Base-by-base conservation (phyloP, 129 eudicot species). In the Helianthus tuberosus region DNA sequence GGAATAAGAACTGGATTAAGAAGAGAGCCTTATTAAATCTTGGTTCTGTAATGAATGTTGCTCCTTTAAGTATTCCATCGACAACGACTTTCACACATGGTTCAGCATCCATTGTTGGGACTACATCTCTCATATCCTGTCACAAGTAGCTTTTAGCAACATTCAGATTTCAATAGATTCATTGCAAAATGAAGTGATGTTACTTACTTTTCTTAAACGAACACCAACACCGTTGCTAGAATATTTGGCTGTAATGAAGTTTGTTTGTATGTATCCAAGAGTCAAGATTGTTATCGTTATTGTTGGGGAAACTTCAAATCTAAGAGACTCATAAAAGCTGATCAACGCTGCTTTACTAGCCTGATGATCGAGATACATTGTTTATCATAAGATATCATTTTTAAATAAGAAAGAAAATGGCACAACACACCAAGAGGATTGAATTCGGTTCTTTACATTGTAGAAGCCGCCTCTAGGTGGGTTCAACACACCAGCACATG, bases 291-390 rank as follows among this genome's bases (percentile, higher is more conserved):
- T 74, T 54, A 83, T 58, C 11, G 66, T 64, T 49, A 83, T 59
- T 5, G 41, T 47, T 1, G 84, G 77, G 16, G 74, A 77, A 20
- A 83, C 66, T 65, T 79, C 87, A 5, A 54, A 47, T 79, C 87
- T 58, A 11, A 83, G 67, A 1, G 84, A 32, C 62, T 83, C 81
- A 39, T 74, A 83, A 75, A 79, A 83, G 77, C 78, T 79, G 39
- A 79, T 57, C 55, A 83, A 41, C 36, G 84, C 84, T 69, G 81
- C 78, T 75, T 83, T 83, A 59, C 87, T 83, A 64, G 84, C 84
- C 87, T 83, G 70, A n/a, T n/a, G n/a, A 48, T 32, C 14, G 4
- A 48, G 7, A 46, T 2, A 35, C 61, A 29, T 49, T 68, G 3
- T 6, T 39, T 10, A 74, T 5, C 53, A 35, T 15, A n/a, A n/a